Evolutionary conservation across 345 rosid species (phyloP), one percentile per base, ranked within the genome.

Genomic region (Odontarrhena argentea): DNA sequence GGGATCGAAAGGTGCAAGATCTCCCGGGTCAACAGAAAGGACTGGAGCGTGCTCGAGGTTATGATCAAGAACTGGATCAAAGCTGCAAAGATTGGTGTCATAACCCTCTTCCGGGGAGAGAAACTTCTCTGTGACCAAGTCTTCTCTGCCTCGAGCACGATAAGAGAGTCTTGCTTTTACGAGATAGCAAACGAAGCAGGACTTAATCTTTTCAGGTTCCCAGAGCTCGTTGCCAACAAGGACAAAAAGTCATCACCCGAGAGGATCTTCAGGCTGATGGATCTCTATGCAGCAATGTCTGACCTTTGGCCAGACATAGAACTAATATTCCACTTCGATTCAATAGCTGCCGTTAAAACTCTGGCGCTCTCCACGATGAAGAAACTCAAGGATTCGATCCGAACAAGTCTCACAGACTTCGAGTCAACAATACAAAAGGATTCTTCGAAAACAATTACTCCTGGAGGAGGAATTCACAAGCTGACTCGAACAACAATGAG

Each of bases 401-500:
- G 63, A 1, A 57, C 69, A 1, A 64, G 76, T 44, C 68, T 90
- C n/a, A 58, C 49, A 2, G 81, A 82, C 2, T 85, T 87, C 32
- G 86, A 81, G 56, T 59, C 76, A 1, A 65, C 83, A 10, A 69
- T 90, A 55, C 80, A 77, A 14, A 87, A 82, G 54, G 83, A 82
- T 64, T 74, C 78, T 2, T 81, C 86, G 0, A 87, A 77, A 74
- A 60, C 56, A n/a, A 46, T 44, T 0, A 65, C 75, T 5, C 58
- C 79, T 0, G 89, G 94, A 2, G 92, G 90, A 15, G 90, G 86
- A 5, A 69, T 93, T 69, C 97, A 88, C 54, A 92, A 83, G 6
- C 76, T 90, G 45, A 84, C 92, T 1, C 70, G 70, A 26, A 79
- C 81, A 35, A 79, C 74, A 0, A 90, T 93, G 97, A 84, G 70